phyloP scores from a whole-genome alignment of 2,329 filamentous ascomycete genomes.

The Aspergillus melleus region DNA sequence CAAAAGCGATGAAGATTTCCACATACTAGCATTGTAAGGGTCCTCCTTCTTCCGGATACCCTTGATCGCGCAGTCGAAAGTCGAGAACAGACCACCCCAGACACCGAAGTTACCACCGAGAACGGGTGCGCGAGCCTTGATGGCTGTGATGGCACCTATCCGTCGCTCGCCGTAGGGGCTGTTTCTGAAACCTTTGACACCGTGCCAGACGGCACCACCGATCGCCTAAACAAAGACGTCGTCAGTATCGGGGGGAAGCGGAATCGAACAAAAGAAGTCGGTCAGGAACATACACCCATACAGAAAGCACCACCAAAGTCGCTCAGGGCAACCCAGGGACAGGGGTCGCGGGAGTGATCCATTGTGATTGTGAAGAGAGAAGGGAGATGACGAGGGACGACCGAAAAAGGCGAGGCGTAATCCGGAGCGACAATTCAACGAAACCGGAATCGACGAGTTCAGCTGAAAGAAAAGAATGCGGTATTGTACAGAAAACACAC shows the following conservation, averaged over 20 bases:
- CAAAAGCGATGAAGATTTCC: background rate
- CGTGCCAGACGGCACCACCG: constrained; percentile 88
- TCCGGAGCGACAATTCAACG: background rate
- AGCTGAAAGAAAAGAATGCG: background rate
- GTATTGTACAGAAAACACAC: background rate
- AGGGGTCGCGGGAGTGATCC: constrained; percentile 97
- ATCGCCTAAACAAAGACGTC: constrained; percentile 57
- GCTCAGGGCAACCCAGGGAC: constrained; percentile 93
- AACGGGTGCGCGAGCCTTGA: constrained; percentile 95
- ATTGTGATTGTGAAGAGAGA: constrained; percentile 47
- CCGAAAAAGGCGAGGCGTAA: background rate
- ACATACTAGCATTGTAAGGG: constrained; percentile 84
- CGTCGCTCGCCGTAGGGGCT: constrained; percentile 89
- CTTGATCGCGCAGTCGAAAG: constrained; percentile 96
- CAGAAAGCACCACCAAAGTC: constrained; percentile 96
- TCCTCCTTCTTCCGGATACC: constrained; percentile 95
- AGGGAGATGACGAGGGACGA: background rate
- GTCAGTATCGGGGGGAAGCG: background rate
- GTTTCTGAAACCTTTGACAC: constrained; percentile 91
- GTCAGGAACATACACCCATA: constrained; percentile 75
- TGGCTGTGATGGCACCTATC: constrained; percentile 92
- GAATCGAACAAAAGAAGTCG: background rate
- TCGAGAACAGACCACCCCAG: constrained; percentile 94
- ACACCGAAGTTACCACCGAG: constrained; percentile 97
- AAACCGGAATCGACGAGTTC: background rate